Evolutionary conservation across 768 basidiomycete genomes (phyloP).

Genomic region (Suillus ampliporus): DNA sequence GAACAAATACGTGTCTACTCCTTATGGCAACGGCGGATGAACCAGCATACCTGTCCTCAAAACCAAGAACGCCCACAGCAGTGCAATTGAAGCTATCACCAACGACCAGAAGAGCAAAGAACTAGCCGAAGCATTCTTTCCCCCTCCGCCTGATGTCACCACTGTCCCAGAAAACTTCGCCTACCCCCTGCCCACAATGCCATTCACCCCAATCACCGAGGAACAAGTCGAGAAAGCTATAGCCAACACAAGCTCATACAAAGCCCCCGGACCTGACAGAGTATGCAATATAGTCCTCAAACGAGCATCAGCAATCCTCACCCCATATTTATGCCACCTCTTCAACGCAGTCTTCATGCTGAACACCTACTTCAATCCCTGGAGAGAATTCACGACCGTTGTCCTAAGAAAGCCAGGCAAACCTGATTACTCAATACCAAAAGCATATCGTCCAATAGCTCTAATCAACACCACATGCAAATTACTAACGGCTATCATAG

Average conservation of each 20-base stretch:
- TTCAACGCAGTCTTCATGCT: too few relatives aligned
- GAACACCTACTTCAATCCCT: too few relatives aligned
- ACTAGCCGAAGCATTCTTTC: conserved; percentile 31
- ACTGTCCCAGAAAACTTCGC: conserved; percentile 1
- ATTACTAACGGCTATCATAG: conserved; percentile 30
- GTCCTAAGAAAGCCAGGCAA: conserved; percentile 46
- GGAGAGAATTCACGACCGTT: too few relatives aligned
- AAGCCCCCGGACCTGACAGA: conserved; percentile 33
- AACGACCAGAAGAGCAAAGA: conserved; percentile 30
- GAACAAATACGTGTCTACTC: conserved; percentile 23
- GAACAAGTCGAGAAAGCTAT: conserved; percentile 19
- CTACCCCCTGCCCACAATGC: conserved; percentile 11
- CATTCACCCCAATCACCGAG: conserved; percentile 12
- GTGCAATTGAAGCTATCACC: conserved; percentile 1
- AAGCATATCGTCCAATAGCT: conserved; percentile 45
- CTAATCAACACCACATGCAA: conserved; percentile 41
- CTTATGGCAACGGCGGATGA: not conserved
- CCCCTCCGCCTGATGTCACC: conserved; percentile 14
- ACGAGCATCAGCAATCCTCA: too few relatives aligned
- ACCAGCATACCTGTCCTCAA: conserved; percentile 5
- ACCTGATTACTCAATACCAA: conserved; percentile 38
- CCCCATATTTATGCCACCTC: too few relatives aligned
- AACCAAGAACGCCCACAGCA: conserved; percentile 24
- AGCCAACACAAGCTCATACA: conserved; percentile 19
- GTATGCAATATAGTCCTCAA: conserved; percentile 35